phyloP scores from a whole-genome alignment of 805 yeast species.

The Pichia scutulata region DNA sequence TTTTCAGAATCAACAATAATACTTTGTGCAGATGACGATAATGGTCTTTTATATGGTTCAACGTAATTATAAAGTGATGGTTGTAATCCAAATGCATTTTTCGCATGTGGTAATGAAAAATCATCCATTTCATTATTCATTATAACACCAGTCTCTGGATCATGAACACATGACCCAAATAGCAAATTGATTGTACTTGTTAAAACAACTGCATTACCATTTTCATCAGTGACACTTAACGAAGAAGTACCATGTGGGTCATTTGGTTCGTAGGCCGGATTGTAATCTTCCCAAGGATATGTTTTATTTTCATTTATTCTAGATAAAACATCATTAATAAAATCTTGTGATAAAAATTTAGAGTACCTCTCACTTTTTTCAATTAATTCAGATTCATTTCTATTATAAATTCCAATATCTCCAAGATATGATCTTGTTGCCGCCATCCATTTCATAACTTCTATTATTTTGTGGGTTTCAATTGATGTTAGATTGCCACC shows the following conservation, averaged over 20 bases:
- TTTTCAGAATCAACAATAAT: conserved; percentile 43
- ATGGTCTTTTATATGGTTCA: conserved; percentile 70
- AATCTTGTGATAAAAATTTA: conserved; percentile 42
- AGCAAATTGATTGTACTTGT: conserved; percentile 82
- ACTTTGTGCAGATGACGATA: conserved; percentile 77
- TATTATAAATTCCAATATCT: conserved; percentile 36
- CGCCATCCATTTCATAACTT: conserved; percentile 91
- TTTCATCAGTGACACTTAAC: conserved; percentile 66
- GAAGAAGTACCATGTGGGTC: conserved; percentile 93
- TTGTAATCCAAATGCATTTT: conserved; percentile 70
- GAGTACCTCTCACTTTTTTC: conserved; percentile 32
- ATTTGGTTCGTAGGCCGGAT: conserved; percentile 68
- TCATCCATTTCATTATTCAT: conserved; percentile 94
- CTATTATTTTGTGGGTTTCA: conserved; percentile 63
- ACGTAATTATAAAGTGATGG: conserved; percentile 80
- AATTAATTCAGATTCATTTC: conserved; percentile 17
- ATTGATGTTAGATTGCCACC: conserved; percentile 36
- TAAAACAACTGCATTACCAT: conserved; percentile 73
- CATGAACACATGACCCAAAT: conserved; percentile 81
- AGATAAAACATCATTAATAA: conserved; percentile 45
- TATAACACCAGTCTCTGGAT: conserved; percentile 72
- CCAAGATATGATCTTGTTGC: conserved; percentile 83
- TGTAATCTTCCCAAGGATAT: conserved; percentile 59
- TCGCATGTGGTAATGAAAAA: conserved; percentile 62
- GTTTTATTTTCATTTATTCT: conserved; percentile 55